Base-by-base conservation (phyloP, 805 yeast genomes). In the Lipomyces chichibuensis region DNA sequence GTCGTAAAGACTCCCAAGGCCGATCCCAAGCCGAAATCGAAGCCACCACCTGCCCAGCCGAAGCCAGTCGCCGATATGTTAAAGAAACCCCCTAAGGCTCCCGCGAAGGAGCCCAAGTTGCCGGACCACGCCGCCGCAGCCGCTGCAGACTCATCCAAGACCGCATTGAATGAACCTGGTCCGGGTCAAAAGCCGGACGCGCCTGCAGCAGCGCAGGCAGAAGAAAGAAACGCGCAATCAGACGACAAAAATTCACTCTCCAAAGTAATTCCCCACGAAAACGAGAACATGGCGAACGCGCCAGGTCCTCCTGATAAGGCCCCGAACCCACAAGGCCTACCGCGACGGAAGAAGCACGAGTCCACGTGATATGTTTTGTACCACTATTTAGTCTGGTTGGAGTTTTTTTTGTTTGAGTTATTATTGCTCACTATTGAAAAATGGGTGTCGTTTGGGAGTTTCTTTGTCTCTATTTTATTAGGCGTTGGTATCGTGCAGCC, bases 231-330 rank as follows among this genome's bases (percentile, higher is more conserved):
- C 11, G 14, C n/a, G 3, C 33, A 52, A 52, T 13, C 7, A 3
- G 32, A 9, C 32, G 55, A 14, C 29, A 52, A 52, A 23, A 52
- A 29, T 9, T 29, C 55, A 8, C 55, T 52, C 13, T 14, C 55
- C 27, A 13, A 5, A 23, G 55, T 52, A 32, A 0, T 29, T 2
- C 55, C 55, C 25, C 55, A 25, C 33, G 55, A 52, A 52, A 23
- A 52, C 33, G 33, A 52, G 55, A 13, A 52, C 20, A 23, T 29
- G n/a, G 55, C 55, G 13, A 33, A 14, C n/a, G 55, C 55, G n/a
- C 55, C 55, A 9, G 55, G 55, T 11, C 55, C 55, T 11, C 55
- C 55, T 13, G 55, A 52, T 13, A 23, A 23, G 33, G 55, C 55
- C 5, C 55, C 55, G 17, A 2, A 3, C 33, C 11, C 55, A 11